Conservation (phyloP, 2,329 filamentous ascomycete genomes). For the Aspergillus ibericus region DNA sequence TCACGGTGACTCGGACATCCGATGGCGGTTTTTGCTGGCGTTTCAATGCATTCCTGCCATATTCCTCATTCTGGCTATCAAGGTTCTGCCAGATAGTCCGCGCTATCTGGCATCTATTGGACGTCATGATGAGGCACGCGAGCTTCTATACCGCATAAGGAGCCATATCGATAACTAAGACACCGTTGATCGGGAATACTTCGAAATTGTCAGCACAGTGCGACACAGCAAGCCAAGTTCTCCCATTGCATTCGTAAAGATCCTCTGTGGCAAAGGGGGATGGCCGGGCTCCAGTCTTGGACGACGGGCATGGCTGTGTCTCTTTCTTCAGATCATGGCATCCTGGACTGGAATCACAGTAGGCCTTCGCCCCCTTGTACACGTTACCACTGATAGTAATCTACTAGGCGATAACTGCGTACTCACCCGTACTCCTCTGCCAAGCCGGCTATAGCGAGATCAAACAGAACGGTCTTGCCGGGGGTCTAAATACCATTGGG, state of each 20-base stretch:
- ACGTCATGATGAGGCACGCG: slow-evolving; percentile 50
- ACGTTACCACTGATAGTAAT: slow-evolving; percentile 29
- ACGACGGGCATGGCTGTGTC: slow-evolving; percentile 45
- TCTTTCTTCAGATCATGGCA: slow-evolving; percentile 50
- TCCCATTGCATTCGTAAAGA: slow-evolving; percentile 41
- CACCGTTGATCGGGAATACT: slow-evolving; percentile 34
- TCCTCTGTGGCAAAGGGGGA: slow-evolving; percentile 36
- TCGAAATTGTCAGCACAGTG: slow-evolving; percentile 38
- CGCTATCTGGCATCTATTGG: slow-evolving; percentile 34
- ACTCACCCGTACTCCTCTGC: slow-evolving; percentile 30
- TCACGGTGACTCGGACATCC: slow-evolving; percentile 33
- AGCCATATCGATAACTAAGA: slow-evolving; percentile 18
- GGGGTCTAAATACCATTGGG: slow-evolving; percentile 54
- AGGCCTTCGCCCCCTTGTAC: slow-evolving; percentile 32
- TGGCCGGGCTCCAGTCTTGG: slow-evolving; percentile 35
- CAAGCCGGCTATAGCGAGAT: slow-evolving; percentile 40
- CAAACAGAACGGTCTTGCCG: slow-evolving; percentile 49
- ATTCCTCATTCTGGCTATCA: slow-evolving; percentile 28
- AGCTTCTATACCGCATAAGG: slow-evolving; percentile 45
- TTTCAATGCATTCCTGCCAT: slow-evolving; percentile 37
- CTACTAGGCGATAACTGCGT: slow-evolving; percentile 38
- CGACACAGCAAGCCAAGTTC: slow-evolving; percentile 35
- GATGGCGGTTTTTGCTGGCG: slow-evolving; percentile 37
- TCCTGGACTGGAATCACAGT: slow-evolving; percentile 49
- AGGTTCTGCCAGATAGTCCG: slow-evolving; percentile 35